A percentile compares a stretch with the other conserved stretches of the same genome.
Evolutionary conservation across 805 yeast genomes (phyloP).

Genomic region (Nakazawaea ernobii): DNA sequence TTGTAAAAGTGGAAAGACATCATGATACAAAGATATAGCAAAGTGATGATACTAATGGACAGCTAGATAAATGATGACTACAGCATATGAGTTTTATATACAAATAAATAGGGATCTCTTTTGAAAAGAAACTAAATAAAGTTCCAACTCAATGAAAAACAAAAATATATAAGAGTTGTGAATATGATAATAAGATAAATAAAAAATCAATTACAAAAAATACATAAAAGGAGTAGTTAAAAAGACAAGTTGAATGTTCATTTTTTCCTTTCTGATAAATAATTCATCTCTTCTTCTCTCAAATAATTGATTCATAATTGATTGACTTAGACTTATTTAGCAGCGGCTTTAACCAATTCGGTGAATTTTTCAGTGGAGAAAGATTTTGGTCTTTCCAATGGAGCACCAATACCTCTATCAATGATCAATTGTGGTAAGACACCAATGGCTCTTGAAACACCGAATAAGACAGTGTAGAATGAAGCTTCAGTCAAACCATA

Average conservation of each 20-base stretch:
- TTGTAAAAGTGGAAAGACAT: too few species aligned
- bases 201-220: background rate
- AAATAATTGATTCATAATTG: background rate
- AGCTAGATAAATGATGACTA: too few species aligned
- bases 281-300: too few species aligned
- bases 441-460: constrained; percentile 85
- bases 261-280: too few species aligned
- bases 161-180: too few species aligned
- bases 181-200: background rate
- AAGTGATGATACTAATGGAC: too few species aligned
- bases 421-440: constrained; percentile 79
- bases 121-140: too few species aligned
- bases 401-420: constrained; percentile 76
- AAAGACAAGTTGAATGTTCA: too few species aligned
- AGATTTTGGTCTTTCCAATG: constrained; percentile 88
- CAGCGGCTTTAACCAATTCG: constrained; percentile 49
- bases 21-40: too few species aligned
- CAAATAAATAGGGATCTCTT: too few species aligned
- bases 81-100: too few species aligned
- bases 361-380: constrained; percentile 91
- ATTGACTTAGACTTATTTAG: background rate
- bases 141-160: background rate
- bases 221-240: background rate
- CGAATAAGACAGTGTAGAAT: constrained; percentile 81
- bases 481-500: constrained; percentile 79